Evolutionary conservation across 495 filamentous ascomycete species (phyloP).

Genomic region (Aspergillus sclerotioniger): DNA sequence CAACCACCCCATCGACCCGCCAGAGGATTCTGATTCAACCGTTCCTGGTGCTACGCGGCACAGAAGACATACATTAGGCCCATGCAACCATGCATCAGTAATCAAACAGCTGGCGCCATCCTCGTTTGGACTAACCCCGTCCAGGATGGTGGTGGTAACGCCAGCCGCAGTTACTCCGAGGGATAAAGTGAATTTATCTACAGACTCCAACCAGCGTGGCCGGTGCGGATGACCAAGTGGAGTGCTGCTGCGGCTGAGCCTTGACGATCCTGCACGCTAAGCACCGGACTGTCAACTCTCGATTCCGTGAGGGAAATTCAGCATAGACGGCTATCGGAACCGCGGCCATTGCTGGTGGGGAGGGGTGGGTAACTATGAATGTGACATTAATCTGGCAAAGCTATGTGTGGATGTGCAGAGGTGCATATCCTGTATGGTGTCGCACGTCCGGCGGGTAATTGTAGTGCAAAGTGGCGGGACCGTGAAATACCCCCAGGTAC

Average conservation of each 20-base stretch:
- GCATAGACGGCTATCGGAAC: no score
- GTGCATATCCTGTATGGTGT: no score
- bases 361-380: no score
- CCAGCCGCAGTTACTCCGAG: background rate
- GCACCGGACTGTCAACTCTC: background rate
- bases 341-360: no score
- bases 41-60: background rate
- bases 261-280: conserved; percentile 17
- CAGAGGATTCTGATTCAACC: background rate
- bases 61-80: background rate
- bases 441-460: no score
- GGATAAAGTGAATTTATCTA: background rate
- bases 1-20: background rate
- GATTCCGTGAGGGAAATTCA: background rate
- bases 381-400: no score
- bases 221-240: conserved; percentile 4
- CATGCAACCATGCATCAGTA: background rate
- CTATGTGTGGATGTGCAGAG: no score
- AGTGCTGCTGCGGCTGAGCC: conserved; percentile 12
- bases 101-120: background rate
- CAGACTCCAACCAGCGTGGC: background rate
- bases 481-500: no score
- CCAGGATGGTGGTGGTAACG: no score
- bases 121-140: background rate
- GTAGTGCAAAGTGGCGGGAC: no score